Conservation (phyloP, 306 rosid species). For the Vigna reflexopilosa region DNA sequence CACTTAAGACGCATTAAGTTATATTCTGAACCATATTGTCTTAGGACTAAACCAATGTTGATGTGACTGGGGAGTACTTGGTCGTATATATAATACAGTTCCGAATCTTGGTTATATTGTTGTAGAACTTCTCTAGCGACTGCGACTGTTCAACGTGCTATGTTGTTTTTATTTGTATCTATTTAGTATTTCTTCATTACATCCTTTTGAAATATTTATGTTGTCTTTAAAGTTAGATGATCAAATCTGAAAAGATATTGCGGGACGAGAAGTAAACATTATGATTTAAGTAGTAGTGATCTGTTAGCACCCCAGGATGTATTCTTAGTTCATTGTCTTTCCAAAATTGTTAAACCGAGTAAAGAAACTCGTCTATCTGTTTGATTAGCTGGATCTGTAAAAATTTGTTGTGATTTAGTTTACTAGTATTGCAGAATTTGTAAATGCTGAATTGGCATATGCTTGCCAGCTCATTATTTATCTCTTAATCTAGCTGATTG, state of each 20-base stretch:
- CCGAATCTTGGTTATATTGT: slow-evolving; percentile 14
- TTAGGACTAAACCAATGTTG: too few species aligned
- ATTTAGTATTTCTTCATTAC: neutral
- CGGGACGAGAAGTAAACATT: neutral
- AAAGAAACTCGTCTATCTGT: neutral
- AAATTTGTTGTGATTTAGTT: neutral
- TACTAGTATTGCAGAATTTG: neutral
- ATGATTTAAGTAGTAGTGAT: neutral
- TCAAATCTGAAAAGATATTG: neutral
- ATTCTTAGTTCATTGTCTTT: slow-evolving; percentile 1
- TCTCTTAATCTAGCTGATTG: too few species aligned
- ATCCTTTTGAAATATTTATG: neutral
- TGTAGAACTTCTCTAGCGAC: neutral
- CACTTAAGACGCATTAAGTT: too few species aligned
- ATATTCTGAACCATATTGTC: too few species aligned
- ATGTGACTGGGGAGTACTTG: too few species aligned
- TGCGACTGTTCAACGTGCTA: neutral
- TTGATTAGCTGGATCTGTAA: too few species aligned
- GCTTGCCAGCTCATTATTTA: too few species aligned
- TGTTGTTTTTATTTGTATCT: neutral
- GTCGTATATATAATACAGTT: neutral
- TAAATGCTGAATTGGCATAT: too few species aligned
- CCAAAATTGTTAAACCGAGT: neutral
- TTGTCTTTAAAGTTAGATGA: neutral
- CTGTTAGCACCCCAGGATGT: slow-evolving; percentile 8